Evolutionary conservation across 257 asterid species (phyloP), one percentile per base, ranked within the genome.

Genomic region (Solanum piurae): DNA sequence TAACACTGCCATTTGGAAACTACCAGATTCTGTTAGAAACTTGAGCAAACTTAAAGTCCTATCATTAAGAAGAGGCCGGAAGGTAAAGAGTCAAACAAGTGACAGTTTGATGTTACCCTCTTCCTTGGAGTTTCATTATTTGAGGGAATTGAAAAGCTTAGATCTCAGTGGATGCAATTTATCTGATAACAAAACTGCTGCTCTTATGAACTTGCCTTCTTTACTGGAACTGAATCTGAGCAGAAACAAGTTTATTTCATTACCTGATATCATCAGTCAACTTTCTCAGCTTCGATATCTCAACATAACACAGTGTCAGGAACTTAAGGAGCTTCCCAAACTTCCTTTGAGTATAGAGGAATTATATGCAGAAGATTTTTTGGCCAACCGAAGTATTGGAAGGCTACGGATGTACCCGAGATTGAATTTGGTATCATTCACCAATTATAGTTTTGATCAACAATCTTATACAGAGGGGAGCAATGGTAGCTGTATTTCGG

Each of bases 71-170:
- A 64, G 16, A 10, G 0, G 72, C 16, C 16, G 33, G 72, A 64
- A 64, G 4, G 33, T n/a, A 10, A 64, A 64, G 33, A 0, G 0
- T 62, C 71, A n/a, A 62, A 0, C 71, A 10, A 16, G 16, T n/a
- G 16, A 0, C 33, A 64, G 16, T n/a, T 64, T 64, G 0, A 64
- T n/a, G 14, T 0, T 64, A n/a, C 33, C 49, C 49, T 0, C 71
- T 0, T 10, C 0, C 31, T 58, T 5, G 66, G 25, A 1, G 66
- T 58, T 0, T 42, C 14, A 11, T 42, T 0, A 0, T 42, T 42
- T 42, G 49, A 42, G 49, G 14, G 14, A 42, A 42, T 11, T 42
- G 49, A 42, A 42, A 42, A 42, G 5, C 49, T 42, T 42, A 42
- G 49, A 42, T 42, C 49, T 42, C 49, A 42, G 49, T 42, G 49